Base-by-base conservation (phyloP, 2,329 filamentous ascomycete genomes). In the Pestalotiopsis fici region DNA sequence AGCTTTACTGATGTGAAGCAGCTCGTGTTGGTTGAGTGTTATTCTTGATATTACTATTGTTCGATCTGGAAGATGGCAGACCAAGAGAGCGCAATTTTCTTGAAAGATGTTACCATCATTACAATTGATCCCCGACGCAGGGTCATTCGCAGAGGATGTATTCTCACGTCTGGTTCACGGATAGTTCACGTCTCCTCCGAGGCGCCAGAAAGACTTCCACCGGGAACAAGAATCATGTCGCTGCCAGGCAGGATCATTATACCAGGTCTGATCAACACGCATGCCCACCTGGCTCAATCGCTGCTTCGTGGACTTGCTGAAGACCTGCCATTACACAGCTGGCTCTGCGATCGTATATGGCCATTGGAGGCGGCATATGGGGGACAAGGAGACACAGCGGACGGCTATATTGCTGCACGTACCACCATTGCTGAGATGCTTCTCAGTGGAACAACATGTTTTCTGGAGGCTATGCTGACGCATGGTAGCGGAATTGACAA, bases 311-410 rank as follows among this genome's bases (percentile, higher is more conserved):
- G 83, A 11, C 76, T 80, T 6, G 84, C 83, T 0, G 85, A 87
- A 69, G 83, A 86, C 67, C 74, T 86, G 6, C 80, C 82, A 57
- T 77, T 86, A 5, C 82, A 85, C 21, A 80, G 80, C 0, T 86
- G 84, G 84, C 78, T 86, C 3, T 86, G 83, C 69, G 83, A 86
- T 69, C 75, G 80, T 1, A 84, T 86, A 55, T 86, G 84, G 84
- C 75, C 75, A 5, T 68, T 77, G 1, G 75, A 76, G 68, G 73
- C 74, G 3, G 59, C 68, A 23, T 76, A 74, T 66, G 66, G 25
- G 1, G 69, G 69, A 11, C 65, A 71, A 18, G 69, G 71, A 2
- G 66, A 69, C 60, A 73, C 75, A 3, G 79, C 80, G 39, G 83
- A 86, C 73, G 84, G 83, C 21, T 85, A 85, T 71, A 79, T 81